Conservation (phyloP, 306 rosid species). For the Lathyrus aphaca region DNA sequence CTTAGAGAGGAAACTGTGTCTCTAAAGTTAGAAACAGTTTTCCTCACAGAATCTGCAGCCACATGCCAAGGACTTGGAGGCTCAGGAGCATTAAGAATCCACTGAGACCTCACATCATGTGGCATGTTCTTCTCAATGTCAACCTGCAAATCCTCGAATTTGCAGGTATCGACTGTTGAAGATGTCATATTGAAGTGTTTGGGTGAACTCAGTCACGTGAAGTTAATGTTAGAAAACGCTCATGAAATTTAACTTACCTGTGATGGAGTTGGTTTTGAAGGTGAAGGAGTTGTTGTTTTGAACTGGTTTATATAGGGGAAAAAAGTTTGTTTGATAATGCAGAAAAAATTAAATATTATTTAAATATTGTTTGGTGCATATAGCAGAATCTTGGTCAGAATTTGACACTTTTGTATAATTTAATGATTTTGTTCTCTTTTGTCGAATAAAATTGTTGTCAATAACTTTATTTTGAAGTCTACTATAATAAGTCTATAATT, state of each 20-base stretch:
- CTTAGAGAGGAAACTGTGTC: conserved; percentile 24
- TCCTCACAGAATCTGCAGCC: conserved; percentile 28
- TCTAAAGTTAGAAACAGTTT: conserved; percentile 26
- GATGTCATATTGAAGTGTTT: conserved; percentile 60
- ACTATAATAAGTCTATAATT: too few species aligned
- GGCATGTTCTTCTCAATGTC: conserved; percentile 41
- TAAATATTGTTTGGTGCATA: background rate
- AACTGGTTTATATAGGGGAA: conserved; percentile 39
- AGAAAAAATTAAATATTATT: background rate
- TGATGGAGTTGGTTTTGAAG: conserved; percentile 11
- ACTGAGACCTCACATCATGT: conserved; percentile 39
- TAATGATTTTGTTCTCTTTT: background rate
- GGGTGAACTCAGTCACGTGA: conserved; percentile 47
- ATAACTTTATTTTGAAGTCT: conserved; percentile 4
- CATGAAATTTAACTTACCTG: conserved; percentile 35
- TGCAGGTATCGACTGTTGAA: conserved; percentile 19
- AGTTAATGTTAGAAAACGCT: conserved; percentile 17
- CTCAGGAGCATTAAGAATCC: conserved; percentile 54
- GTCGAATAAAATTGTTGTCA: background rate
- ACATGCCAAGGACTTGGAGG: conserved; percentile 46
- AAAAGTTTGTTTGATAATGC: background rate
- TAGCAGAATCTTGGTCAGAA: background rate
- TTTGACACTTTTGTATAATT: background rate
- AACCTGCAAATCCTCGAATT: conserved; percentile 27
- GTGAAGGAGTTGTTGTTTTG: conserved; percentile 2